Evolutionary conservation across 495 filamentous ascomycete genomes (phyloP).

Genomic region (Penicillium bialowiezense): DNA sequence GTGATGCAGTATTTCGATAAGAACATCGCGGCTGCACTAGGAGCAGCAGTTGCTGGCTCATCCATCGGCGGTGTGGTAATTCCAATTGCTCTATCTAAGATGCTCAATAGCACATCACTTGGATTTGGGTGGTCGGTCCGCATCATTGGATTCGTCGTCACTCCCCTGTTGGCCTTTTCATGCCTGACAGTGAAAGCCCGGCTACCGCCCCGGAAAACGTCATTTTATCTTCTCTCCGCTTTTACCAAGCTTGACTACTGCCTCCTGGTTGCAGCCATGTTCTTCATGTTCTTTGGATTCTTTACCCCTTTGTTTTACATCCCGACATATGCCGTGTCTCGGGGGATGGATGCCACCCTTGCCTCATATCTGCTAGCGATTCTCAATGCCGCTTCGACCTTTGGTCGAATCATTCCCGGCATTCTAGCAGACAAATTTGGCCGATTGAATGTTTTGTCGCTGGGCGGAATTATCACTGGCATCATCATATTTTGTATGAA

Average conservation of each 20-base stretch:
- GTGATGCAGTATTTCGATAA: slow-evolving; percentile 32
- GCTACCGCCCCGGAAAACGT: slow-evolving; percentile 39
- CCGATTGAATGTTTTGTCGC: slow-evolving; percentile 39
- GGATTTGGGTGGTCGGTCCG: slow-evolving; percentile 62
- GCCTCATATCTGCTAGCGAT: slow-evolving; percentile 63
- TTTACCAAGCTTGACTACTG: slow-evolving; percentile 35
- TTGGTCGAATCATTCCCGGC: slow-evolving; percentile 53
- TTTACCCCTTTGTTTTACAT: slow-evolving; percentile 69
- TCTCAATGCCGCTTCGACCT: slow-evolving; percentile 55
- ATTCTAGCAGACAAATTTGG: slow-evolving; percentile 54
- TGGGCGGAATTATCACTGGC: slow-evolving; percentile 19
- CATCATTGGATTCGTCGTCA: slow-evolving; percentile 54
- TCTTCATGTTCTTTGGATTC: slow-evolving; percentile 63
- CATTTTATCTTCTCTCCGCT: slow-evolving; percentile 39
- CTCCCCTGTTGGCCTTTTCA: slow-evolving; percentile 46
- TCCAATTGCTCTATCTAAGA: slow-evolving; percentile 38
- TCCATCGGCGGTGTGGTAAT: slow-evolving; percentile 24
- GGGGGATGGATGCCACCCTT: slow-evolving; percentile 54
- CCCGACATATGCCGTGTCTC: slow-evolving; percentile 48
- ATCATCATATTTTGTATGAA: slow-evolving; percentile 30
- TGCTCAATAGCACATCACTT: slow-evolving; percentile 24
- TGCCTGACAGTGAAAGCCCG: slow-evolving; percentile 40
- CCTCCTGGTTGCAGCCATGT: slow-evolving; percentile 12
- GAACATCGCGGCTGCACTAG: slow-evolving; percentile 54
- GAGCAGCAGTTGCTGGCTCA: slow-evolving; percentile 15